A percentile compares a stretch with the other conserved stretches of the same genome.
phyloP scores from a whole-genome alignment of 352 stramenopile genomes.

The Phytophthora citrophthora region DNA sequence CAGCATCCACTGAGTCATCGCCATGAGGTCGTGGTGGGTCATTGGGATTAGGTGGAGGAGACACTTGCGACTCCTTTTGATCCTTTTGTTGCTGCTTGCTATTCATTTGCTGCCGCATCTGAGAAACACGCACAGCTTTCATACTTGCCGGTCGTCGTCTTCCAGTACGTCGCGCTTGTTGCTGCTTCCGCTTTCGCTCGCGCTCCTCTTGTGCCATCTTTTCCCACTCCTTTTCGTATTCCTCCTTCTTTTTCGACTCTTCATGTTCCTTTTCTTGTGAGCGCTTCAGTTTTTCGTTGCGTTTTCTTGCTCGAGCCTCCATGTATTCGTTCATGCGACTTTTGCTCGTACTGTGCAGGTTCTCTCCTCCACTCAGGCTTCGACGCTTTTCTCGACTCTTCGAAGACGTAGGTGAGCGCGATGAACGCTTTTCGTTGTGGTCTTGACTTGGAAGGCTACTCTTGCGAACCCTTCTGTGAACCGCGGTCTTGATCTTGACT shows the following conservation, averaged over 20 bases:
- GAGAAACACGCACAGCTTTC: slow-evolving; percentile 84
- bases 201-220: slow-evolving; percentile 89
- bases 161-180: slow-evolving; percentile 68
- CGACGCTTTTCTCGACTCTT: slow-evolving; percentile 52
- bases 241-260: slow-evolving; percentile 80
- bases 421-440: slow-evolving; percentile 28
- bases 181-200: slow-evolving; percentile 83
- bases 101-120: slow-evolving; percentile 87
- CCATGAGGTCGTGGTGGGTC: slow-evolving; percentile 26
- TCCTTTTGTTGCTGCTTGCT: slow-evolving; percentile 69
- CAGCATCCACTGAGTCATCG: slow-evolving; percentile 40
- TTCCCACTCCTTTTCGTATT: slow-evolving; percentile 91
- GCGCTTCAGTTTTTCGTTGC: slow-evolving; percentile 78
- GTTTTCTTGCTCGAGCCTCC: slow-evolving; percentile 79
- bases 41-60: slow-evolving; percentile 19
- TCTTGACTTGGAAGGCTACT: slow-evolving; percentile 27
- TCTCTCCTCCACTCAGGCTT: slow-evolving; percentile 42
- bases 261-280: slow-evolving; percentile 75
- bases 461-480: slow-evolving; percentile 33
- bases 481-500: slow-evolving; percentile 30
- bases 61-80: slow-evolving; percentile 28
- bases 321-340: slow-evolving; percentile 92
- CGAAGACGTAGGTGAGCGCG: slow-evolving; percentile 41
- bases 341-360: slow-evolving; percentile 49
- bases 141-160: slow-evolving; percentile 77